Evolutionary conservation across 805 yeast genomes (phyloP), one percentile per base, ranked within the genome.

Genomic region (Wickerhamomyces pijperi): DNA sequence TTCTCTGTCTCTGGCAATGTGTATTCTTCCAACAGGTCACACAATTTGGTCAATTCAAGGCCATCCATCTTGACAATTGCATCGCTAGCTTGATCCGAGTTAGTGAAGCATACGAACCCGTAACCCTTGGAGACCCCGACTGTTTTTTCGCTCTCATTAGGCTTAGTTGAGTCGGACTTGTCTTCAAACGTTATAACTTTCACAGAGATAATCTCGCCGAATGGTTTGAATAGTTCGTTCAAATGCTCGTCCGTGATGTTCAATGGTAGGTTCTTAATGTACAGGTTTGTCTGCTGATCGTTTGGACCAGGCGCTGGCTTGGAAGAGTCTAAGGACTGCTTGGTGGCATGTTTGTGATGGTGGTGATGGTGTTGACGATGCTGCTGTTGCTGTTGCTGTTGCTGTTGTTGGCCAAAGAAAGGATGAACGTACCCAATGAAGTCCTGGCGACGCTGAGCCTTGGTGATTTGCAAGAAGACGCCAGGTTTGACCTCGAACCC

Each of bases 61-160:
- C 77, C 79, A 55, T 81, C 71, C 74, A 81, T 76, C 36, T 70
- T 76, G 19, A 72, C 71, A 39, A 79, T 68, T 14, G 92, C 87
- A 49, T 65, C 64, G 39, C 72, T 70, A 14, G 92, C 88, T 46
- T 76, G 70, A 34, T 69, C 66, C 40, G 78, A 75, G 36, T 61
- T 59, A 51, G 72, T 74, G 53, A 67, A 83, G 56, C 85, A 81
- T 36, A 82, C 83, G 61, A 82, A 82, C 36, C 90, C 92, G 54
- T 76, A 82, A 20, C 90, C 87, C 53, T 77, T 70, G 19, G 87
- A 74, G 42, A 64, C 5, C 2, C 53, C 54, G 13, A 45, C 46
- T 7, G 9, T 21, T 7, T 7, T 21, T 21, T 21, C 11, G 25
- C 9, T 11, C 25, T 21, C 25, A 21, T 21, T 11, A 6, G 25